Evolutionary conservation across 148 eudicot species (phyloP).

Genomic region (Vaccinium macrocarpon): DNA sequence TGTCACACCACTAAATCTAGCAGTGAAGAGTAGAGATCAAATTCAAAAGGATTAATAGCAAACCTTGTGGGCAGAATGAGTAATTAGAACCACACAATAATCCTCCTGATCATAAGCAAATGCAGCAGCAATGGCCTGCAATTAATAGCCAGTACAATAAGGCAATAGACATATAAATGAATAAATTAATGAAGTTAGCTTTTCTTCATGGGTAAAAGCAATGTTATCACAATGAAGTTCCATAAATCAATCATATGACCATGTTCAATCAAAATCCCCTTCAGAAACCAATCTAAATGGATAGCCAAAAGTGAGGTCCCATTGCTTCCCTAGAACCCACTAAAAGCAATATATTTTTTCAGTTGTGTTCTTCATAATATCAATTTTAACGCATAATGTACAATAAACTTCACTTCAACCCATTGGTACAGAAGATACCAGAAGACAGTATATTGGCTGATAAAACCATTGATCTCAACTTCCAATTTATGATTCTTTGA

Average conservation of each 20-base stretch:
- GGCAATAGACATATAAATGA: background rate
- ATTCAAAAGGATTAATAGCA: background rate
- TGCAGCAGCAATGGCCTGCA: conserved; percentile 76
- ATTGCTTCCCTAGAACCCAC: background rate
- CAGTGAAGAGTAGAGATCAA: conserved; percentile 1
- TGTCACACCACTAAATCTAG: background rate
- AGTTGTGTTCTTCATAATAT: background rate
- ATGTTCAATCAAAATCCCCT: background rate
- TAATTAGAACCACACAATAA: conserved; percentile 61
- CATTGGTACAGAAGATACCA: background rate
- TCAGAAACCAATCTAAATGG: background rate
- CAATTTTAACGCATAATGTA: background rate
- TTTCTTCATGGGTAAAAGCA: background rate
- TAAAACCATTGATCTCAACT: background rate
- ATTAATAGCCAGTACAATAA: background rate
- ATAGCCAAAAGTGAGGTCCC: background rate
- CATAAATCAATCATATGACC: background rate
- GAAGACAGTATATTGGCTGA: background rate
- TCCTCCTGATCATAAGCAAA: conserved; percentile 66
- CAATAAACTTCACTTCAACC: background rate
- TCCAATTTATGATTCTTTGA: background rate
- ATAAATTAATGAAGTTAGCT: background rate
- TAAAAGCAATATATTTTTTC: background rate
- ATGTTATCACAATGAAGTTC: background rate
- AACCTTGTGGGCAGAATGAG: conserved; percentile 85